A percentile compares a stretch with the other conserved stretches of the same genome.
These are phyloP conservation scores for Vigna hirtella DNA, from an alignment of 306 rosid genomes.

Conservation along the genomic window DNA sequence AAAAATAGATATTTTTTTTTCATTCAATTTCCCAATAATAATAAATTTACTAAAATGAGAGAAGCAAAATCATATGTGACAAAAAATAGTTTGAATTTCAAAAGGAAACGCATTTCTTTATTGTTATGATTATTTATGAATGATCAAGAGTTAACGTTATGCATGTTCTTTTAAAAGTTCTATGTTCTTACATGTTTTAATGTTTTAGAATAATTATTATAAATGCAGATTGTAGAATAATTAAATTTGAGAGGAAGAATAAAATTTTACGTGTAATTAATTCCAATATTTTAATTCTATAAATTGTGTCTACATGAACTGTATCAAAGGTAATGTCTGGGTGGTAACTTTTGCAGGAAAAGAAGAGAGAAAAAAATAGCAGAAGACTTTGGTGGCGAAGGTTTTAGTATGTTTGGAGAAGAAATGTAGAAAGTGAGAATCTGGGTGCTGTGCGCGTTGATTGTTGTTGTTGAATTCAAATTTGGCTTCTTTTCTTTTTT, in stretches of 20 bases:
- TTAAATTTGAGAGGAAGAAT: background rate
- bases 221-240: background rate
- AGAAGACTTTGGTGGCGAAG: background rate
- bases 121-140: too few species aligned
- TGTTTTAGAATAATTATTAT: background rate
- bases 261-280: background rate
- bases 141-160: too few species aligned
- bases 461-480: conserved; percentile 38
- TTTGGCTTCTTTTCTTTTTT: background rate
- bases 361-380: background rate
- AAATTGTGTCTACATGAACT: background rate
- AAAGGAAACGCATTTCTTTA: too few species aligned
- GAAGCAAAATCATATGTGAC: too few species aligned
- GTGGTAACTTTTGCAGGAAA: background rate
- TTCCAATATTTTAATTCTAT: background rate
- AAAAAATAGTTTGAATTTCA: too few species aligned
- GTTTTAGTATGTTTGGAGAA: conserved; percentile 9
- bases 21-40: too few species aligned
- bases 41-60: too few species aligned
- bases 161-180: too few species aligned
- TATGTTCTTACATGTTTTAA: background rate
- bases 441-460: conserved; percentile 24
- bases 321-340: background rate
- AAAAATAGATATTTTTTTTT: background rate
- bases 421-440: conserved; percentile 29